Evolutionary conservation across 1,139 yeast species (phyloP).

Genomic region (Hansenula sp.): DNA sequence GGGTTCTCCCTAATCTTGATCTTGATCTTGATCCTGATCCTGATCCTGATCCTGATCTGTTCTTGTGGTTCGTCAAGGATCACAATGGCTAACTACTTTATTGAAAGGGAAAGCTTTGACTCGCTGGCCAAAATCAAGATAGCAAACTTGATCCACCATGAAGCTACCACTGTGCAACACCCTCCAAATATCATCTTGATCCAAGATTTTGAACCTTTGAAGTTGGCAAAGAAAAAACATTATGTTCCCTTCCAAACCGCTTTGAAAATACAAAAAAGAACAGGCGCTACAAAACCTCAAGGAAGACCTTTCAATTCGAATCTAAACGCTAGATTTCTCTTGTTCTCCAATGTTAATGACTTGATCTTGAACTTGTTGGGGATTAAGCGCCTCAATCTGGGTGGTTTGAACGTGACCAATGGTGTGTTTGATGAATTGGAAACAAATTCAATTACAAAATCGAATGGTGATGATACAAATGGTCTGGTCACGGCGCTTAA

Average conservation of each 20-base stretch:
- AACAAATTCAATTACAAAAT: neutral
- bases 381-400: constrained; percentile 4
- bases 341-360: constrained; percentile 19
- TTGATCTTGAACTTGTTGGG: constrained; percentile 17
- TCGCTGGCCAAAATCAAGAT: constrained; percentile 1
- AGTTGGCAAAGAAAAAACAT: constrained; percentile 25
- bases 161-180: neutral
- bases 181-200: constrained; percentile 21
- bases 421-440: neutral
- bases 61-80: no score
- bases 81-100: neutral
- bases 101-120: neutral
- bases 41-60: no score
- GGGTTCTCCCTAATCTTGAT: neutral
- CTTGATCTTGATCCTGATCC: no score
- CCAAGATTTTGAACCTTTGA: constrained; percentile 17
- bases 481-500: constrained; percentile 2
- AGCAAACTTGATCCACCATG: neutral
- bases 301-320: constrained; percentile 37
- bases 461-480: constrained; percentile 2
- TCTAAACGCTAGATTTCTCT: constrained; percentile 29
- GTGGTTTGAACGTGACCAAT: neutral
- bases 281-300: constrained; percentile 23
- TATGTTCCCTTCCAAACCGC: constrained; percentile 15
- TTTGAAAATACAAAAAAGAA: constrained; percentile 13